These are phyloP conservation scores for Brassica cretica DNA, from an alignment of 345 rosid genomes.

Conservation along the genomic window DNA sequence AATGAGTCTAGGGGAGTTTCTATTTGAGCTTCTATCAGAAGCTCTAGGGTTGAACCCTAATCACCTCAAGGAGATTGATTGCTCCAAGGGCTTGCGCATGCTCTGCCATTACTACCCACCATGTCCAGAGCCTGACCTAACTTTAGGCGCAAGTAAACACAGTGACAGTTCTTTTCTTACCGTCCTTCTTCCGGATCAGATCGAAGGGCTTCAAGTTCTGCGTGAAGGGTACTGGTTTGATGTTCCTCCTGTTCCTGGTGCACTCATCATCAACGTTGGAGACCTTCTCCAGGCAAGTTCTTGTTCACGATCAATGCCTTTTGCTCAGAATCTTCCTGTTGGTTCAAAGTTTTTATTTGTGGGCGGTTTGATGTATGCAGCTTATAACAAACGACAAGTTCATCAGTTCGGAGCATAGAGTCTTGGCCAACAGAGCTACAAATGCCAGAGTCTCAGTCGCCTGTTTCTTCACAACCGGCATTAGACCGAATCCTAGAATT, in stretches of 20 bases:
- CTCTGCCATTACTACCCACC: constrained; percentile 60
- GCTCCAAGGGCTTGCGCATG: constrained; percentile 40
- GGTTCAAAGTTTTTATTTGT: background rate
- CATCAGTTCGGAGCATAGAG: constrained; percentile 49
- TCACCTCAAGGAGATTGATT: constrained; percentile 46
- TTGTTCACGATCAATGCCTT: background rate
- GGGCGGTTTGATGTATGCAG: constrained; percentile 25
- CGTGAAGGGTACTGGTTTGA: constrained; percentile 47
- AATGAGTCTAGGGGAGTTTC: constrained; percentile 34
- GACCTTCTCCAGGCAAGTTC: constrained; percentile 59
- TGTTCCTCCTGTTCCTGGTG: constrained; percentile 50
- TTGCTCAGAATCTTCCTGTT: background rate
- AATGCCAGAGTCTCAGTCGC: constrained; percentile 46
- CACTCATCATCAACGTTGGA: constrained; percentile 56
- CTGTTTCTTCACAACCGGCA: constrained; percentile 43
- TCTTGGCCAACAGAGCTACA: constrained; percentile 41
- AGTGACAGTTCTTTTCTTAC: constrained; percentile 53
- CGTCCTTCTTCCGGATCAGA: constrained; percentile 58
- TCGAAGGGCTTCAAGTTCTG: constrained; percentile 60
- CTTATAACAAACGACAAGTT: constrained; percentile 49
- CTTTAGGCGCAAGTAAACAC: constrained; percentile 52
- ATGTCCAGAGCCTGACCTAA: constrained; percentile 58
- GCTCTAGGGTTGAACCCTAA: constrained; percentile 50
- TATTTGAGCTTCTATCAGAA: constrained; percentile 56
- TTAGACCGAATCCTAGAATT: constrained; percentile 26